Evolutionary conservation across 2,329 filamentous ascomycete genomes (phyloP).

Genomic region (Orbilia oligospora): DNA sequence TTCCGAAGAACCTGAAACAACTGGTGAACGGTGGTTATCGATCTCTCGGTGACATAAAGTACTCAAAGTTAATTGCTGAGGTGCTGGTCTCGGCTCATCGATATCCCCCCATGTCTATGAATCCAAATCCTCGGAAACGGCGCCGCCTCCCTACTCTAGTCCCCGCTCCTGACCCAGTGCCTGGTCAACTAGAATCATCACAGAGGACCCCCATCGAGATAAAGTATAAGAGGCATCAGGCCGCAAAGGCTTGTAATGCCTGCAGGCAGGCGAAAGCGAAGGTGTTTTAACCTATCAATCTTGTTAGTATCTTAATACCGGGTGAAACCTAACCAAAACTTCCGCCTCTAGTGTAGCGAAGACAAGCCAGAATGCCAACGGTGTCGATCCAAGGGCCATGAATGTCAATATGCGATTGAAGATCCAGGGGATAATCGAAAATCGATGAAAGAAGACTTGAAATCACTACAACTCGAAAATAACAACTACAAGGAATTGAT

Average conservation of each 20-base stretch:
- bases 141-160: neutral
- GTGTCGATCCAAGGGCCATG: neutral
- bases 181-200: neutral
- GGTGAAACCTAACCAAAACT: neutral
- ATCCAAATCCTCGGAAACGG: neutral
- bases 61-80: neutral
- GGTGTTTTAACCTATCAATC: neutral
- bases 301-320: slow-evolving; percentile 12
- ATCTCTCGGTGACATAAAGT: neutral
- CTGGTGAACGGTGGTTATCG: neutral
- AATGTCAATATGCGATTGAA: slow-evolving; percentile 6
- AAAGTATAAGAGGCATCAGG: slow-evolving; percentile 11
- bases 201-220: neutral
- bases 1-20: neutral
- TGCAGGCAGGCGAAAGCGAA: slow-evolving; percentile 29
- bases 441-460: neutral
- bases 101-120: neutral
- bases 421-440: neutral
- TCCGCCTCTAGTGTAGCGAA: neutral
- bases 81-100: neutral
- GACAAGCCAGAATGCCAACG: slow-evolving; percentile 7
- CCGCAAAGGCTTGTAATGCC: slow-evolving; percentile 12
- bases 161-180: neutral
- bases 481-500: slow-evolving; percentile 8
- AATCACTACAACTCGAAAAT: neutral